These are phyloP conservation scores for Cucurbita moschata DNA, from an alignment of 306 rosid species.

Conservation along the genomic window DNA sequence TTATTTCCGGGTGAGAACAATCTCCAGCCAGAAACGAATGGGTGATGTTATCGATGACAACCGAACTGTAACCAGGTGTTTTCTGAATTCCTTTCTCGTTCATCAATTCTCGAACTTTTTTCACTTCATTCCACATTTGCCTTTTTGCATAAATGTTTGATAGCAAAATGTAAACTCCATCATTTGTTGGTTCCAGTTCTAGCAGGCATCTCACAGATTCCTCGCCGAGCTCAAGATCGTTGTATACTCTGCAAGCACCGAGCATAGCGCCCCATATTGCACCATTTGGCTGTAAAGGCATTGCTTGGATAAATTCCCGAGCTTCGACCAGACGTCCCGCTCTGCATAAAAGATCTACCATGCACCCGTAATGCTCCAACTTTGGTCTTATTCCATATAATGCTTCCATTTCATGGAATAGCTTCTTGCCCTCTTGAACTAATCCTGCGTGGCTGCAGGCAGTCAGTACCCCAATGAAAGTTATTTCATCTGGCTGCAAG, in stretches of 20 bases:
- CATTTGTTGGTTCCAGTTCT: constrained; percentile 5
- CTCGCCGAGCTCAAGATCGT: constrained; percentile 1
- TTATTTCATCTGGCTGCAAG: constrained; percentile 16
- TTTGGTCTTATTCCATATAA: constrained; percentile 5
- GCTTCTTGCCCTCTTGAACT: constrained; percentile 1
- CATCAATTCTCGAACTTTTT: constrained; percentile 3
- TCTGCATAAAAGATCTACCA: constrained; percentile 11
- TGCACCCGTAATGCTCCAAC: constrained; percentile 12
- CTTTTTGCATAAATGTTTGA: constrained; percentile 12
- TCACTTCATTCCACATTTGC: constrained; percentile 12
- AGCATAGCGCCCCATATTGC: constrained; percentile 15
- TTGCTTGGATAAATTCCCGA: constrained; percentile 1
- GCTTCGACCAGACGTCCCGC: constrained; percentile 5
- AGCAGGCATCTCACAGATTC: constrained; percentile 4
- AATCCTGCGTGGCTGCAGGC: constrained; percentile 18
- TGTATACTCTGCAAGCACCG: constrained; percentile 4
- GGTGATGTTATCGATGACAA: background rate
- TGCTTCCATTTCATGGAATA: constrained; percentile 6
- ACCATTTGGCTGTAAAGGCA: constrained; percentile 12
- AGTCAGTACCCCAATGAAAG: constrained; percentile 17
- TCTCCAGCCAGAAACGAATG: constrained; percentile 13
- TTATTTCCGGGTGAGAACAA: constrained; percentile 10
- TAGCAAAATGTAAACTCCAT: constrained; percentile 9
- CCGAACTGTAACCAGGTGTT: constrained; percentile 10
- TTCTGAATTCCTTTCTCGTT: constrained; percentile 2